These are phyloP conservation scores for Verticillium zaregamsianum DNA, from an alignment of 2,329 filamentous ascomycete species.

Conservation along the genomic window DNA sequence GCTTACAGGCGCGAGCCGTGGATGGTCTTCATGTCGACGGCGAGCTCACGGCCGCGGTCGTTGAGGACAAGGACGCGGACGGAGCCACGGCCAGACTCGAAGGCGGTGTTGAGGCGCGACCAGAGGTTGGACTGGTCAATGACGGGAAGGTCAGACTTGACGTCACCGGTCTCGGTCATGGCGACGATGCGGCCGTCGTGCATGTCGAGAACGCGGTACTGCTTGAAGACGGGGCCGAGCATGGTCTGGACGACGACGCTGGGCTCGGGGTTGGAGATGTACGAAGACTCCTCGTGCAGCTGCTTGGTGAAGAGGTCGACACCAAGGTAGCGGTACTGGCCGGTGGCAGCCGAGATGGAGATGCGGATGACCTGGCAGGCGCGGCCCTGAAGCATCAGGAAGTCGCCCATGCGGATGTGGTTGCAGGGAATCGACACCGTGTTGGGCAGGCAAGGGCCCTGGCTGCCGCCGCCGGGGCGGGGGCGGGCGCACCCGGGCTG, in stretches of 20 bases:
- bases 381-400: conserved; percentile 97
- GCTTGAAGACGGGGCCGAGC: conserved; percentile 99
- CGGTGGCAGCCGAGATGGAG: conserved; percentile 94
- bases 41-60: conserved; percentile 89
- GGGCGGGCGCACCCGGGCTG: conserved; percentile 32
- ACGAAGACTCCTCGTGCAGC: conserved; percentile 97
- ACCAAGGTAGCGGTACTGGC: conserved; percentile 99
- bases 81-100: conserved; percentile 87
- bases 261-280: conserved; percentile 93
- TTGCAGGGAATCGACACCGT: conserved; percentile 98
- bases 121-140: conserved; percentile 93
- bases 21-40: conserved; percentile 98
- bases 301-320: conserved; percentile 99
- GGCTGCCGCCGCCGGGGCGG: conserved; percentile 20
- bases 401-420: conserved; percentile 98
- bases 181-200: conserved; percentile 82
- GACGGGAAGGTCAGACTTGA: conserved; percentile 92
- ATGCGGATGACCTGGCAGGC: conserved; percentile 99
- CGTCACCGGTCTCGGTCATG: conserved; percentile 98
- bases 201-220: conserved; percentile 99
- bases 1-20: conserved; percentile 68
- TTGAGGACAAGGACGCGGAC: conserved; percentile 94
- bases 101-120: conserved; percentile 74
- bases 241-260: conserved; percentile 99
- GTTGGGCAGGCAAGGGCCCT: conserved; percentile 53